A percentile compares a stretch with the other conserved stretches of the same genome.
Evolutionary conservation across 2,329 filamentous ascomycete genomes (phyloP).

Genomic region (Xylariaceae sp.): DNA sequence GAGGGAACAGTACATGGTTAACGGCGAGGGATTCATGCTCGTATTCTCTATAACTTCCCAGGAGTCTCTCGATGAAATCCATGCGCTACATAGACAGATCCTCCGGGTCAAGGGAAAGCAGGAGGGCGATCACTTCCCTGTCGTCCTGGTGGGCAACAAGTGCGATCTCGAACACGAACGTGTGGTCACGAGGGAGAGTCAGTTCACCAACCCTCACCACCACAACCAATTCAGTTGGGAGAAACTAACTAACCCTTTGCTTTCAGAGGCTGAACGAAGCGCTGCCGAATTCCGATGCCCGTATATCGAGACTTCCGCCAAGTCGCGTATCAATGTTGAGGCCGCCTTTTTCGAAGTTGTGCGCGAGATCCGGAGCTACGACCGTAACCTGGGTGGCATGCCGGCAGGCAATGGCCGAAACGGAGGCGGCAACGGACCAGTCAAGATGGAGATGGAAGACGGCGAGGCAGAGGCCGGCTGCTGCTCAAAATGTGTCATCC

Average conservation of each 20-base stretch:
- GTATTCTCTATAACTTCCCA: constrained; percentile 98
- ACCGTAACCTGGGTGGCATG: constrained; percentile 94
- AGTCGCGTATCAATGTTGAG: constrained; percentile 96
- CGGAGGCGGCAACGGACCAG: constrained; percentile 54
- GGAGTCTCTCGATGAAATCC: constrained; percentile 97
- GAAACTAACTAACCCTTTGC: constrained; percentile 13
- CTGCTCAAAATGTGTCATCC: constrained; percentile 81
- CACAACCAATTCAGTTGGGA: not conserved
- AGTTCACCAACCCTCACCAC: constrained; percentile 12
- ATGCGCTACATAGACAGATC: constrained; percentile 98
- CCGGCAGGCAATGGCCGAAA: constrained; percentile 63
- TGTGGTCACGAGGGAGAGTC: constrained; percentile 88
- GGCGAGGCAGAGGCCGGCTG: constrained; percentile 66
- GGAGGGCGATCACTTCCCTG: constrained; percentile 82
- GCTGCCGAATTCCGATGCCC: constrained; percentile 71
- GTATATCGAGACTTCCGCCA: constrained; percentile 98
- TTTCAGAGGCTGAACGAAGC: constrained; percentile 66
- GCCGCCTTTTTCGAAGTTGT: constrained; percentile 98
- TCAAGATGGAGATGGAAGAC: constrained; percentile 76
- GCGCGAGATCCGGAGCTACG: constrained; percentile 94
- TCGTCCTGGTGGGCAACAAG: constrained; percentile 99
- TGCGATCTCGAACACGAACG: constrained; percentile 94
- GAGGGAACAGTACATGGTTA: constrained; percentile 99
- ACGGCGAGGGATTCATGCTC: constrained; percentile 93
- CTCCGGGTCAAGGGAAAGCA: constrained; percentile 93